Evolutionary conservation across 1,284 basidiomycete species (phyloP).

Genomic region (Phlebopus sp.): DNA sequence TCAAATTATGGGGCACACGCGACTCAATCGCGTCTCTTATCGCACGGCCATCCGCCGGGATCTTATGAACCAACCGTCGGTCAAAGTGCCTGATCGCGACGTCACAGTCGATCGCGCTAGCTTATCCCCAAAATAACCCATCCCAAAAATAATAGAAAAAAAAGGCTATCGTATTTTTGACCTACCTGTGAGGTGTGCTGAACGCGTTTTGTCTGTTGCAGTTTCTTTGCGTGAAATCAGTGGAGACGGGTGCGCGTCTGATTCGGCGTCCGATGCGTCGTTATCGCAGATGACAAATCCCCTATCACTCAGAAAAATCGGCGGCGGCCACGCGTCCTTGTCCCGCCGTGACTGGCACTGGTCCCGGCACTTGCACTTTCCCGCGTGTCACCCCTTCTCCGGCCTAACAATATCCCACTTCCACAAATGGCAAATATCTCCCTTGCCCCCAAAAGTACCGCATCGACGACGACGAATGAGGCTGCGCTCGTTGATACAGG

Average conservation of each 20-base stretch:
- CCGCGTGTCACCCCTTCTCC: slow-evolving; percentile 31
- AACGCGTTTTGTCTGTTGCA: slow-evolving; percentile 26
- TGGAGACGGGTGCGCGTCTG: background rate
- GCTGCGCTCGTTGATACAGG: too few relatives aligned
- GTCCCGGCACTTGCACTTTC: slow-evolving; percentile 21
- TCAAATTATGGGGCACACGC: too few relatives aligned
- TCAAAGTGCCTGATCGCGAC: slow-evolving; percentile 32
- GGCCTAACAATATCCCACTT: slow-evolving; percentile 23
- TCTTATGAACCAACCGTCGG: slow-evolving; percentile 6
- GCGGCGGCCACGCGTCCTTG: slow-evolving; percentile 23
- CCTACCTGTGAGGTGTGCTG: too few relatives aligned
- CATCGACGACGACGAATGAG: slow-evolving; percentile 27
- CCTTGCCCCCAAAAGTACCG: slow-evolving; percentile 33
- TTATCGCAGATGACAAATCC: slow-evolving; percentile 14
- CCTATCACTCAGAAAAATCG: slow-evolving; percentile 1
- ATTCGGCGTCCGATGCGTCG: slow-evolving; percentile 8
- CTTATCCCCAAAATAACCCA: slow-evolving; percentile 7
- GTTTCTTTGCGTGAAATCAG: background rate
- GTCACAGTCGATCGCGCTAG: slow-evolving; percentile 16
- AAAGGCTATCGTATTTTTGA: slow-evolving; percentile 22
- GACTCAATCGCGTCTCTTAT: too few relatives aligned
- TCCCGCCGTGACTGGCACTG: slow-evolving; percentile 7
- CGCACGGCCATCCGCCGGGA: background rate
- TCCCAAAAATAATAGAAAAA: slow-evolving; percentile 24
- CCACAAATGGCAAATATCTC: background rate